Conservation (phyloP, 495 filamentous ascomycete species). For the Hapsidospora chrysogenum region DNA sequence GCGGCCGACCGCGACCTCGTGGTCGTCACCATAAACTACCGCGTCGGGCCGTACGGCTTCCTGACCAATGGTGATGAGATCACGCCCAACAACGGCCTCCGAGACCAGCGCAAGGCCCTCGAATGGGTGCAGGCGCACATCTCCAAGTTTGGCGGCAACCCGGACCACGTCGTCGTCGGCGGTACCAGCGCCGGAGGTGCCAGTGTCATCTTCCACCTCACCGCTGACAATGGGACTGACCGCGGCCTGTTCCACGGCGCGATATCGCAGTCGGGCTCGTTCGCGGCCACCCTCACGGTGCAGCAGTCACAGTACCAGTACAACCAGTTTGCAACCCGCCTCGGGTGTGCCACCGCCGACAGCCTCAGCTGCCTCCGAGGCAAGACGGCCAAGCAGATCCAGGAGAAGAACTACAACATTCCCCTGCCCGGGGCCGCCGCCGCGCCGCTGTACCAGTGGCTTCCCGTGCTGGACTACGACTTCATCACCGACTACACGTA, state of each 20-base stretch:
- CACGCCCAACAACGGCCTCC: conserved; percentile 42
- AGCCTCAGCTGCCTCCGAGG: conserved; percentile 35
- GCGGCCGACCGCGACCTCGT: conserved; percentile 36
- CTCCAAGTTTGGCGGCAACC: conserved; percentile 40
- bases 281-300: conserved; percentile 31
- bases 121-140: conserved; percentile 41
- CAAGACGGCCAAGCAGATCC: conserved; percentile 24
- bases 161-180: conserved; percentile 36
- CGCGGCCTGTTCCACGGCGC: conserved; percentile 33
- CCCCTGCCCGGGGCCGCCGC: background rate
- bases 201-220: conserved; percentile 14
- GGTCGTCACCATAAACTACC: conserved; percentile 44
- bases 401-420: conserved; percentile 35
- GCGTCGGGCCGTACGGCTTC: conserved; percentile 46
- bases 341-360: conserved; percentile 26
- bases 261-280: conserved; percentile 38
- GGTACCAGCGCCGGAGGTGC: conserved; percentile 39
- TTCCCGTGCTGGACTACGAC: conserved; percentile 36
- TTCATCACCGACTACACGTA: conserved; percentile 36
- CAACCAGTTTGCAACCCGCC: conserved; percentile 30
- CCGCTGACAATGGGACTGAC: conserved; percentile 20
- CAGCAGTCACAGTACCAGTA: conserved; percentile 36
- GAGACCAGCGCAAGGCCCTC: conserved; percentile 38
- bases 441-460: conserved; percentile 2
- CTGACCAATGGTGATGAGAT: conserved; percentile 31